Evolutionary conservation across 2,329 filamentous ascomycete genomes (phyloP).

Genomic region (Colletotrichum theobromicola): DNA sequence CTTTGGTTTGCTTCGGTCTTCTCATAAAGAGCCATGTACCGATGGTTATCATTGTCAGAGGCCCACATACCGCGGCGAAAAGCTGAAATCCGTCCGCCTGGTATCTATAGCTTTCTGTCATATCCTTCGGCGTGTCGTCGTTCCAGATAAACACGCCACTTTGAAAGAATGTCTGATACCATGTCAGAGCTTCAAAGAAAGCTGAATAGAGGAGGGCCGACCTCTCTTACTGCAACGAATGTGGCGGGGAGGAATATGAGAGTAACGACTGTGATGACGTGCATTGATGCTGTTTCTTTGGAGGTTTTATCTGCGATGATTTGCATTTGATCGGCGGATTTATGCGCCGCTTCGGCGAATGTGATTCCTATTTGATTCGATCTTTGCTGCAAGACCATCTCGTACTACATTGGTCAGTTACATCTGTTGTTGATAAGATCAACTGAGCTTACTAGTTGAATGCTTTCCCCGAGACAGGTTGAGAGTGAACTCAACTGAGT

Average conservation of each 20-base stretch:
- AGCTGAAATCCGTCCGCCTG: background rate
- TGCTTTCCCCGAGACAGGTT: background rate
- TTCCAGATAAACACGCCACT: background rate
- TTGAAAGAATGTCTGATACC: background rate
- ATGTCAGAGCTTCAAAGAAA: background rate
- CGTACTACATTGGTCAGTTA: background rate
- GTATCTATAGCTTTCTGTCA: background rate
- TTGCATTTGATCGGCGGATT: background rate
- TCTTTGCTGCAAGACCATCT: background rate
- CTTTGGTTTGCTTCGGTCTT: background rate
- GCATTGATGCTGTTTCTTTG: background rate
- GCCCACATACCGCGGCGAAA: background rate
- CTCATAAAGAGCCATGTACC: background rate
- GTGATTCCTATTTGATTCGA: background rate
- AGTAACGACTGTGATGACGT: background rate
- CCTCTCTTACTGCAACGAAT: constrained; percentile 3
- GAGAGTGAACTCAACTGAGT: background rate
- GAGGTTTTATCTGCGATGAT: background rate
- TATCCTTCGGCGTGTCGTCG: too few species aligned
- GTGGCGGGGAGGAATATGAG: background rate
- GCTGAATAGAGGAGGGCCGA: background rate
- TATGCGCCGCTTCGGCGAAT: background rate
- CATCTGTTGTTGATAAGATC: background rate
- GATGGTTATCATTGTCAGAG: background rate
- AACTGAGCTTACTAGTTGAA: background rate